Evolutionary conservation across 805 yeast species (phyloP), one percentile per base, ranked within the genome.

Genomic region (Lipomyces spencermartinsiae): DNA sequence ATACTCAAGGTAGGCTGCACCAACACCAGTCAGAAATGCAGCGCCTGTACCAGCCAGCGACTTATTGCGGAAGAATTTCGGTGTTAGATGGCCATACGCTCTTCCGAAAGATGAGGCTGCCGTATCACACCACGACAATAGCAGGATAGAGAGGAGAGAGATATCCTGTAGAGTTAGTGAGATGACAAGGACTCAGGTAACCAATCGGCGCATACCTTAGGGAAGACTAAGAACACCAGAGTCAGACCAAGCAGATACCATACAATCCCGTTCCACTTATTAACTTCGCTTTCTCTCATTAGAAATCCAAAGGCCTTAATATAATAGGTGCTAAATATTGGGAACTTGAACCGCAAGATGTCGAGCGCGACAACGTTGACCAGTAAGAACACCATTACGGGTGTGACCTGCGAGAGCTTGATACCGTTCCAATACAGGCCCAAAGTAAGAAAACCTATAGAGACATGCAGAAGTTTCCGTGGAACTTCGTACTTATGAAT

Each of bases 71-170:
- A 89, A 84, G 25, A 94, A 78, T 75, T 89, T 87, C 54, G 97
- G 96, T 7, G 97, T 92, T 71, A 89, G 83, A 74, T 90, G 85
- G 8, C 98, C 98, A 77, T 81, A 94, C 64, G 85, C 85, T 72
- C 99, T 84, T 53, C 99, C 99, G 75, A 93, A 80, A 0, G 97
- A 92, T 2, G 97, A 92, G 1, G 99, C 99, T 1, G 98, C 94
- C 9, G 98, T 92, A 76, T 95, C 99, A 4, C 97, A 93, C 98
- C 98, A 95, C 76, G 97, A 91, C 70, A 95, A 84, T 61, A 94
- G 81, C 71, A 93, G 82, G 2, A 93, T 87, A 29, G 97, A 83
- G 81, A 92, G 83, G 34, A 93, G 81, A 0, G 89, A 83, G 60
- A 95, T 88, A 75, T 95, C 99, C 79, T 92, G 25, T n/a, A 53